Conservation (phyloP, 345 rosid genomes). For the Boechera stricta region DNA sequence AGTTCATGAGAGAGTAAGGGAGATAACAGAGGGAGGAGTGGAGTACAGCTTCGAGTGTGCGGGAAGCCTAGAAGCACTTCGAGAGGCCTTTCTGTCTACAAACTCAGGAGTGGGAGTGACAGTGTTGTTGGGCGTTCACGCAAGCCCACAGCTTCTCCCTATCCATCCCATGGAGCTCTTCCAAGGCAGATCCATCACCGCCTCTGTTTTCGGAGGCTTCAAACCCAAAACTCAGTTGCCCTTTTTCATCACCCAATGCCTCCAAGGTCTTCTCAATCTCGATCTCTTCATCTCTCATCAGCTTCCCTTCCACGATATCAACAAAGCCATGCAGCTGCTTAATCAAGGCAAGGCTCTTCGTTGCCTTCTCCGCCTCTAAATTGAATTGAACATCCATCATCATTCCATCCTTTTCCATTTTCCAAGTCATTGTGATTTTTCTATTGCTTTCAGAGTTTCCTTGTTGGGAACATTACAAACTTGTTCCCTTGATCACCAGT, state of each 20-base stretch:
- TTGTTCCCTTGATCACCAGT: too few relatives aligned
- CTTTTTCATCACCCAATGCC: slow-evolving; percentile 53
- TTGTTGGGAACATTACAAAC: too few relatives aligned
- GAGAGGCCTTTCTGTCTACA: slow-evolving; percentile 58
- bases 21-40: slow-evolving; percentile 60
- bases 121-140: slow-evolving; percentile 47
- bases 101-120: slow-evolving; percentile 61
- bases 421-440: neutral
- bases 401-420: neutral
- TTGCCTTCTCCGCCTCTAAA: slow-evolving; percentile 39
- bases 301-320: slow-evolving; percentile 53
- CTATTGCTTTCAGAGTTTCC: too few relatives aligned
- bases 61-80: slow-evolving; percentile 48
- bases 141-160: slow-evolving; percentile 27
- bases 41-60: slow-evolving; percentile 73
- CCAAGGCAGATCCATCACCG: slow-evolving; percentile 52
- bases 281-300: slow-evolving; percentile 63
- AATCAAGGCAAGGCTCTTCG: slow-evolving; percentile 49
- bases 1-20: slow-evolving; percentile 47
- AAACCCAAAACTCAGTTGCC: slow-evolving; percentile 60
- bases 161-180: slow-evolving; percentile 53
- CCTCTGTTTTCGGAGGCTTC: slow-evolving; percentile 66
- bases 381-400: neutral
- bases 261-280: slow-evolving; percentile 54
- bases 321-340: slow-evolving; percentile 49